Base-by-base conservation (phyloP, 1,284 basidiomycete genomes). In the Earliella scabrosa region DNA sequence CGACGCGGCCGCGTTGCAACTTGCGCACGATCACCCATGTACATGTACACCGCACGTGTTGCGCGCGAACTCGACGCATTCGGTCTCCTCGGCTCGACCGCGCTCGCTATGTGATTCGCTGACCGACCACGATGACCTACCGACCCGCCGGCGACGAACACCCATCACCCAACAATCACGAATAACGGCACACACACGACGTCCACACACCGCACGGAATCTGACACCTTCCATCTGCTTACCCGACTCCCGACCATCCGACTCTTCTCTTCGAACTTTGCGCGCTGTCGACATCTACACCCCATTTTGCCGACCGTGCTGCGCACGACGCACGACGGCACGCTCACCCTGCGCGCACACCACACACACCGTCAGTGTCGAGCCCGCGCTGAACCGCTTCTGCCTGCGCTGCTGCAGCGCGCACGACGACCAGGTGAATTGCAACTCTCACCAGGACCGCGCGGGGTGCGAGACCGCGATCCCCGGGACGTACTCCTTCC, bases 401-500 rank as follows among this genome's bases (percentile, higher is more conserved):
- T 82, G 80, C 66, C 54, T 82, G 46, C 73, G 80, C 35, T 82
- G 81, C 64, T 83, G 80, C 63, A 63, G 68, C 23, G 57, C 55
- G 8, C 61, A 60, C 14, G 67, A 77, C 53, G 80, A 82, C 55
- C 80, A 82, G 59, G 51, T 63, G 49, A 79, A 80, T 54, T 82
- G 80, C 60, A 82, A 82, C 64, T 82, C 80, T 5, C 80, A 82
- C 61, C 72, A 74, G 50, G 80, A 82, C 64, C 71, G 72, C 20
- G 65, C 66, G 23, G 80, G 81, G 0, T 81, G 80, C 59, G 61
- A 64, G 18, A 63, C 63, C 39, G 77, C 79, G 16, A 66, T 82
- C 52, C 80, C 80, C 21, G 80, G 80, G 2, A 69, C 58, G 23
- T 82, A 81, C 58, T 69, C 71, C 45, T 75, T 80, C 56, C 76